Evolutionary conservation across 1,139 yeast species (phyloP), one percentile per base, ranked within the genome.

Genomic region (Meyerozyma smithsonii): DNA sequence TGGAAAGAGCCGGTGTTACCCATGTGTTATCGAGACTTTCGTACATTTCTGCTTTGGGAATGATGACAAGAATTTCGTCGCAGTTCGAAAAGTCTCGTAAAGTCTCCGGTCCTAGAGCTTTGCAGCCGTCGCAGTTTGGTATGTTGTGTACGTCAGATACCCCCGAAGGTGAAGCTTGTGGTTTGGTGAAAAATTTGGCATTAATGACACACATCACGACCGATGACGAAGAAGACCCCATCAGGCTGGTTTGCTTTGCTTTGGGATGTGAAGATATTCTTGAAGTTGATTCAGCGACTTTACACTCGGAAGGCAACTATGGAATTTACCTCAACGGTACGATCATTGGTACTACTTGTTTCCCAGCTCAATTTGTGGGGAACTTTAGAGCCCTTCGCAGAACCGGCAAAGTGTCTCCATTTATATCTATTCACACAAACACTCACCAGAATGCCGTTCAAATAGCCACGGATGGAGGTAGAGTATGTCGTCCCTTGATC

Each of bases 141-240:
- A 92, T 92, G 97, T 73, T 92, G 46, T 92, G 99, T 74, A 89
- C 98, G 6, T 87, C 97, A 0, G 99, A 92, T 76, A 92, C 99
- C 0, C 99, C 99, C 3, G 99, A 92, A 76, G 99, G 99, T 73
- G 99, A 94, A 62, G 98, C 99, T 1, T 92, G 99, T 79, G 99
- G 99, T 55, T 76, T 92, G 61, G 98, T 92, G 26, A 92, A 92
- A 63, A 92, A 92, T 58, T 72, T 92, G 61, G 98, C 98, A 2
- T 74, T 92, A 41, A 92, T 92, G 99, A 92, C 99, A 12, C 99
- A 92, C 64, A 94, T 92, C 55, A 92, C 99, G 8, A 90, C 98
- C 3, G 99, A 92, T 62, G 97, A 88, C 53, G 99, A 92, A 61
- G 97, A 92, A 58, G 85, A 74, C 14, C 97, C 98, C 11, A 79